Evolutionary conservation across 164 flowering plant genomes (phyloP), one percentile per base, ranked within the genome.

Genomic region (Brasenia schreberi): DNA sequence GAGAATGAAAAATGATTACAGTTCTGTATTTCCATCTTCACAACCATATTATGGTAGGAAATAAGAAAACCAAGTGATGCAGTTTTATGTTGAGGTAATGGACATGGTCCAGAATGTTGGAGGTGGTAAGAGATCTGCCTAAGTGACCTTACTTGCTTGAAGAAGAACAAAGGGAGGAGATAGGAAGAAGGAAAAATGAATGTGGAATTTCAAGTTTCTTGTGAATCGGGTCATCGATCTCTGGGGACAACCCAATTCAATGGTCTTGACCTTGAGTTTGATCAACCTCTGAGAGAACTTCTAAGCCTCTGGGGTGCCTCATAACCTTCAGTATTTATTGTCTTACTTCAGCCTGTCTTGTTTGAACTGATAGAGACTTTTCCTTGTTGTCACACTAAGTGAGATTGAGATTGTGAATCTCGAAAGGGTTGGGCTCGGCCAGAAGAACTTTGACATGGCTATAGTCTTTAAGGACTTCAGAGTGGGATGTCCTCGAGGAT

Each of bases 41-140:
- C 67, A 82, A 91, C 62, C 93, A 88, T 72, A 89, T 91, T n/a
- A 89, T 91, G 97, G 92, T 87, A 33, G 96, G 96, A 14, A 89
- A 80, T 77, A 85, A 81, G 77, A 87, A 87, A 72, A 88, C 92
- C 19, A 88, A 90, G 72, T n/a, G 95, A 90, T 70, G 89, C 95
- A 88, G 69, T 88, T 90, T 68, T 85, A 81, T 73, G 84, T 83
- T 68, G 93, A 91, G 73, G 97, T 91, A 68, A 91, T 89, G 93
- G 97, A 88, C 73, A 80, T 79, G 68, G 97, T 91, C 2, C 96
- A 89, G 76, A 87, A 86, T 7, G 49, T 88, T 14, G 93, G 93
- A 14, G 90, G 93, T 59, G 84, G 87, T 27, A 87, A 69, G 70
- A 79, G 97, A 61, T 91, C 93, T 63, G 84, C 89, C 17, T 77